Conservation (phyloP, 2,329 filamentous ascomycete genomes). For the Truncatella angustata region DNA sequence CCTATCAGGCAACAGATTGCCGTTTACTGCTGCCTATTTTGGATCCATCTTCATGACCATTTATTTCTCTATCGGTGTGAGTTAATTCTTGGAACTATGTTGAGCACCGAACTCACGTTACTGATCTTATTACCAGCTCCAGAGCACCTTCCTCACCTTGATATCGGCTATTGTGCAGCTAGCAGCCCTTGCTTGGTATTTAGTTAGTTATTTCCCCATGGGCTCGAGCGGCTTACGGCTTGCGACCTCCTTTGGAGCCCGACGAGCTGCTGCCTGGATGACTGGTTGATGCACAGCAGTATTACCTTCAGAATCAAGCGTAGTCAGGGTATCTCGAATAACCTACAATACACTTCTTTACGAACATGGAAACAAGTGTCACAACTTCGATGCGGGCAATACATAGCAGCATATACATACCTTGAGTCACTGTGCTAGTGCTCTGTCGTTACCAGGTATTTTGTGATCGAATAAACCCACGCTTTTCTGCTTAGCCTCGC, state of each 20-base stretch:
- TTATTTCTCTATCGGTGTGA: slow-evolving; percentile 89
- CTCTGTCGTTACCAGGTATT: too few species aligned
- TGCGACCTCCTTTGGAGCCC: slow-evolving; percentile 81
- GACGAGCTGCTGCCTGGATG: slow-evolving; percentile 86
- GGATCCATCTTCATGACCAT: slow-evolving; percentile 87
- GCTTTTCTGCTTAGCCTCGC: too few species aligned
- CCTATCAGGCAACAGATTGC: slow-evolving; percentile 77
- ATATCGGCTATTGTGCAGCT: slow-evolving; percentile 82
- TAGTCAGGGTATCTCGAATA: too few species aligned
- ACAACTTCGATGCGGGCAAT: too few species aligned
- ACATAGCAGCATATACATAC: too few species aligned
- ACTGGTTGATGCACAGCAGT: slow-evolving; percentile 57
- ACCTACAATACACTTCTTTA: neutral
- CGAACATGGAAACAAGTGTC: too few species aligned
- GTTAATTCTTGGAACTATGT: slow-evolving; percentile 38
- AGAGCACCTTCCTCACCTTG: slow-evolving; percentile 80
- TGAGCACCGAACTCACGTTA: neutral
- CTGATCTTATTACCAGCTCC: slow-evolving; percentile 57
- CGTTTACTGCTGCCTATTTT: slow-evolving; percentile 94
- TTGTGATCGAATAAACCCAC: too few species aligned
- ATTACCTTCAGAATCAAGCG: too few species aligned
- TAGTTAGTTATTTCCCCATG: slow-evolving; percentile 98
- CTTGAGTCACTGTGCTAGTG: too few species aligned
- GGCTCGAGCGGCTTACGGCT: slow-evolving; percentile 84
- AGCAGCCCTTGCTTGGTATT: slow-evolving; percentile 82